Evolutionary conservation across 2,329 filamentous ascomycete genomes (phyloP).

Genomic region (Helotiales sp.): DNA sequence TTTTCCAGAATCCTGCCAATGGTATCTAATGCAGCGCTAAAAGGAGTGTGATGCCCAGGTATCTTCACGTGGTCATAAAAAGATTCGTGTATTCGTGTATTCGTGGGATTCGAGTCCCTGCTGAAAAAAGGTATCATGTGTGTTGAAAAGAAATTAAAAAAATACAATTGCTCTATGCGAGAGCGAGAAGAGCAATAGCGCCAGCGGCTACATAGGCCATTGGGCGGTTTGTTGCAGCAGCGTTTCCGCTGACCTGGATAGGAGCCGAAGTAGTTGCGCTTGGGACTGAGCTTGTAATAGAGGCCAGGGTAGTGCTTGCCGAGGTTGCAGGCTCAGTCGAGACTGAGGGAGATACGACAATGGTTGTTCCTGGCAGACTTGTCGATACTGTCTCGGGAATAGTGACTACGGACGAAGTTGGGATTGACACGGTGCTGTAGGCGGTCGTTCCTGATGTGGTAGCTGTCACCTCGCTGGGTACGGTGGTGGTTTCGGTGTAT

Average conservation of each 20-base stretch:
- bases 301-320: slow-evolving; percentile 9
- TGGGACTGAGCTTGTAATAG: too few species aligned
- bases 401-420: slow-evolving; percentile 5
- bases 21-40: slow-evolving; percentile 6
- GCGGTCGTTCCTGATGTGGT: slow-evolving; percentile 15
- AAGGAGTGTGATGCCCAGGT: slow-evolving; percentile 8
- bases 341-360: slow-evolving; percentile 1
- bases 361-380: slow-evolving; percentile 8
- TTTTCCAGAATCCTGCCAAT: neutral
- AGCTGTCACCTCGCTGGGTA: slow-evolving; percentile 26
- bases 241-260: slow-evolving; percentile 20
- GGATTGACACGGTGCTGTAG: slow-evolving; percentile 12
- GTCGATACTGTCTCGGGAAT: too few species aligned
- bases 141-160: neutral
- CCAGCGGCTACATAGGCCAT: slow-evolving; percentile 28
- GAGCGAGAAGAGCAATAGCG: slow-evolving; percentile 31
- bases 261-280: slow-evolving; percentile 22
- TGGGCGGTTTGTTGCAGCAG: slow-evolving; percentile 28
- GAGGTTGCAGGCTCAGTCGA: slow-evolving; percentile 12
- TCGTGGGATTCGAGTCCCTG: neutral
- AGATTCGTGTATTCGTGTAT: slow-evolving; percentile 5
- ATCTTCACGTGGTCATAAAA: neutral
- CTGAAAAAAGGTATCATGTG: neutral
- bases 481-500: slow-evolving; percentile 25
- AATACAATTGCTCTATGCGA: slow-evolving; percentile 20